Evolutionary conservation across 1,139 yeast genomes (phyloP).

Genomic region (Suhomyces anneliseae): DNA sequence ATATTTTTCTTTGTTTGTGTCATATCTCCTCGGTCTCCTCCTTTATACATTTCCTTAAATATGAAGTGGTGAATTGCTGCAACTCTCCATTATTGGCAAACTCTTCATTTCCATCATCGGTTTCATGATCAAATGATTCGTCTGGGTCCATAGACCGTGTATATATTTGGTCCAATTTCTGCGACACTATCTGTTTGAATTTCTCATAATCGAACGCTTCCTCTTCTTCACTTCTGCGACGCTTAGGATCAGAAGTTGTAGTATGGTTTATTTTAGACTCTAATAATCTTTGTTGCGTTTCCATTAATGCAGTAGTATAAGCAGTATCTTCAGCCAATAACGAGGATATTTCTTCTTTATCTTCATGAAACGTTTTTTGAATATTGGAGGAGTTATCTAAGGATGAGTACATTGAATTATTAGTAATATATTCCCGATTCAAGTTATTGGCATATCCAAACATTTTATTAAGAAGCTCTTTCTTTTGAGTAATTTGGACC

Average conservation of each 20-base stretch:
- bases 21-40: conserved; percentile 15
- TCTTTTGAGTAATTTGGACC: conserved; percentile 44
- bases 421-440: conserved; percentile 44
- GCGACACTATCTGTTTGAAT: conserved; percentile 25
- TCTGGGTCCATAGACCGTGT: conserved; percentile 14
- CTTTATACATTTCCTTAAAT: conserved; percentile 32
- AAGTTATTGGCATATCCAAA: conserved; percentile 43
- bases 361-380: conserved; percentile 44
- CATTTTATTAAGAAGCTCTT: conserved; percentile 37
- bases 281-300: conserved; percentile 17
- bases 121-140: conserved; percentile 10
- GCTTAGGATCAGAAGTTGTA: neutral
- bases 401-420: conserved; percentile 42
- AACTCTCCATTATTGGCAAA: conserved; percentile 24
- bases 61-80: conserved; percentile 29
- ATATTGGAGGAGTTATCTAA: conserved; percentile 38
- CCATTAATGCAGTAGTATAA: conserved; percentile 29
- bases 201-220: conserved; percentile 27
- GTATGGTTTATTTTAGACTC: conserved; percentile 9
- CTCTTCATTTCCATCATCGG: conserved; percentile 8
- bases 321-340: conserved; percentile 39
- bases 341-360: conserved; percentile 39
- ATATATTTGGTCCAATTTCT: conserved; percentile 28
- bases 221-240: neutral
- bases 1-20: neutral